Conservation (phyloP, 225 moss, liverwort and hornwort species). For the Neckera pumila region DNA sequence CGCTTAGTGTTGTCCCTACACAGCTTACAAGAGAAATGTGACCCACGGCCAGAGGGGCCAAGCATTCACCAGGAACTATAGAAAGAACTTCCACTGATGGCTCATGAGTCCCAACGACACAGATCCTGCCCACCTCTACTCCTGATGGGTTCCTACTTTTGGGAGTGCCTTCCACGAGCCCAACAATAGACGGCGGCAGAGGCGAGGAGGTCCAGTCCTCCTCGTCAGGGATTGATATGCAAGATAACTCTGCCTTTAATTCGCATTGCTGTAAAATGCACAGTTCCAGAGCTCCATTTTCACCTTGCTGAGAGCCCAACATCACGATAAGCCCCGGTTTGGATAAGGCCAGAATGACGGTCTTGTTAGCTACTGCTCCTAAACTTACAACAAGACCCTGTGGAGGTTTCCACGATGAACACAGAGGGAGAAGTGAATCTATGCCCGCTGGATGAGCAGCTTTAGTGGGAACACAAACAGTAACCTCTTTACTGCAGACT, state of each 20-base stretch:
- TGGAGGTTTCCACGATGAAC: conserved; percentile 74
- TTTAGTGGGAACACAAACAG: conserved; percentile 60
- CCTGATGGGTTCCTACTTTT: conserved; percentile 37
- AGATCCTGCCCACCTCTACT: conserved; percentile 72
- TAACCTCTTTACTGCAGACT: conserved; percentile 78
- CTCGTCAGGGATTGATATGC: conserved; percentile 88
- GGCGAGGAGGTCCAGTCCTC: conserved; percentile 53
- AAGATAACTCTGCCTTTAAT: conserved; percentile 83
- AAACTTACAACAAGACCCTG: conserved; percentile 59
- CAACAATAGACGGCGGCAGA: conserved; percentile 57
- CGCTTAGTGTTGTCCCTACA: conserved; percentile 69
- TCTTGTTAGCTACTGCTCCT: conserved; percentile 83
- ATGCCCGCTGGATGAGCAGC: conserved; percentile 60
- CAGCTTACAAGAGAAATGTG: conserved; percentile 74
- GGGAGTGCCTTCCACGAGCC: conserved; percentile 39
- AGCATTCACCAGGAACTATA: conserved; percentile 61
- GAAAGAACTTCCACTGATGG: conserved; percentile 97
- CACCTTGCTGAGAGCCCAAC: conserved; percentile 55
- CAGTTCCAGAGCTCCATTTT: conserved; percentile 37
- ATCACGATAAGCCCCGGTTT: conserved; percentile 84
- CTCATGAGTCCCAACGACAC: conserved; percentile 91
- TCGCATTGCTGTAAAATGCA: conserved; percentile 62
- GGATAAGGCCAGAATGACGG: conserved; percentile 74
- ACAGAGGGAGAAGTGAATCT: conserved; percentile 38
- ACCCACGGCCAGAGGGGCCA: conserved; percentile 75